Evolutionary conservation across 306 rosid species (phyloP).

Genomic region (Leucaena leucocephala): DNA sequence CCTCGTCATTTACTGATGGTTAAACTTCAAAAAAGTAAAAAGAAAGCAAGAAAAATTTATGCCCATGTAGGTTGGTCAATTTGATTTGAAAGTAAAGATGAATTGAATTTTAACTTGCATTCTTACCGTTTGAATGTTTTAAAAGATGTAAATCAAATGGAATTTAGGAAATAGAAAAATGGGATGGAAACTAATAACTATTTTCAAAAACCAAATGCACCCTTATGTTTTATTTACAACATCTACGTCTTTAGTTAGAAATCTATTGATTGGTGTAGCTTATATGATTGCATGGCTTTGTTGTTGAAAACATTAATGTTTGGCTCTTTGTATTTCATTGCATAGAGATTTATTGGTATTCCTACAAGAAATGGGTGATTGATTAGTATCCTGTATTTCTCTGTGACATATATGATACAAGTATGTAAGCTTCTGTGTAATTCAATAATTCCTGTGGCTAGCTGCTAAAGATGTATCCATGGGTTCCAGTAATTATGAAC

Average conservation of each 20-base stretch:
- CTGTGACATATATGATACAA: neutral
- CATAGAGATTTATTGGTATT: neutral
- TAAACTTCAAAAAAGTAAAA: neutral
- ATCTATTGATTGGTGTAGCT: neutral
- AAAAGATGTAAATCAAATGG: neutral
- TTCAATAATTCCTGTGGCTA: neutral
- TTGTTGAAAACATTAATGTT: neutral
- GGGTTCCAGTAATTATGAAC: slow-evolving; percentile 4
- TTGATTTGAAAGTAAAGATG: neutral
- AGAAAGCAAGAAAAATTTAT: neutral
- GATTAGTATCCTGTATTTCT: neutral
- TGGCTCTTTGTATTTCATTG: neutral
- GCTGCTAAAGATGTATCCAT: neutral
- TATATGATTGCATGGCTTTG: slow-evolving; percentile 3
- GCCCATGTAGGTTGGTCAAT: neutral
- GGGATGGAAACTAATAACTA: neutral
- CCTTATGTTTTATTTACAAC: neutral
- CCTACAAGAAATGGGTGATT: neutral
- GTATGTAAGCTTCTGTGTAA: neutral
- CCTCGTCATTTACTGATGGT: neutral
- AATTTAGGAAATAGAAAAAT: neutral
- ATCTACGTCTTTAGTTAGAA: neutral
- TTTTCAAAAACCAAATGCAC: neutral
- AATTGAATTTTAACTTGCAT: neutral
- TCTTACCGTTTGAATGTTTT: neutral